Evolutionary conservation across 1,284 basidiomycete genomes (phyloP), one percentile per base, ranked within the genome.

Genomic region (Cronartium quercuum): DNA sequence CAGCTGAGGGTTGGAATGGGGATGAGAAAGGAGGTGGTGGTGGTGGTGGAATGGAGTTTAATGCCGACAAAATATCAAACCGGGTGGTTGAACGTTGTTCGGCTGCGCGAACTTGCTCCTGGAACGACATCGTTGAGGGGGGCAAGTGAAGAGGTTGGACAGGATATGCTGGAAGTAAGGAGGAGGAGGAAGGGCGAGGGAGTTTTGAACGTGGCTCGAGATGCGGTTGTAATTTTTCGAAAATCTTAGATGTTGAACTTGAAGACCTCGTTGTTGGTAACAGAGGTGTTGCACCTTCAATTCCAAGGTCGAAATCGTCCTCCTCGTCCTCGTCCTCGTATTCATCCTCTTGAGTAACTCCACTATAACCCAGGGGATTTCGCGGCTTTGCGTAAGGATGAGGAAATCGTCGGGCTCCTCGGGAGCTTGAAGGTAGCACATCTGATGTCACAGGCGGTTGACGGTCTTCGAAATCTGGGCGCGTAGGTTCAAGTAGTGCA

Each of bases 101-200:
- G 13, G n/a, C 63, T 24, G 38, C 18, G 29, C 34, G 44, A 29
- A 73, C 69, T 37, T 73, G 69, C 15, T 64, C 42, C 65, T 73
- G 69, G 37, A 73, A 73, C n/a, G 61, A 55, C 38, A 73, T 35
- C 37, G 41, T 41, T 38, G 61, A 24, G 51, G 69, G 24, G 34
- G 42, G 24, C 21, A 47, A 40, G 7, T 15, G 29, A 34, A 9
- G 29, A 24, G 47, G 34, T 29, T 10, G 18, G 10, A 38, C n/a
- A 12, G 24, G 34, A 21, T 40, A 38, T 21, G n/a, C 34, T 35
- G 35, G 35, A 38, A 34, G 29, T 29, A 37, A 44, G 67, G 41
- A 15, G 21, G 61, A 10, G 35, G 69, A 38, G 55, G 42, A 21
- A 37, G 66, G 47, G 2, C 18, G 66, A 57, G 15, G 29, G 13